A percentile compares a stretch with the other conserved stretches of the same genome.
Conservation (phyloP, 257 asterid genomes). For the Petrea volubilis region DNA sequence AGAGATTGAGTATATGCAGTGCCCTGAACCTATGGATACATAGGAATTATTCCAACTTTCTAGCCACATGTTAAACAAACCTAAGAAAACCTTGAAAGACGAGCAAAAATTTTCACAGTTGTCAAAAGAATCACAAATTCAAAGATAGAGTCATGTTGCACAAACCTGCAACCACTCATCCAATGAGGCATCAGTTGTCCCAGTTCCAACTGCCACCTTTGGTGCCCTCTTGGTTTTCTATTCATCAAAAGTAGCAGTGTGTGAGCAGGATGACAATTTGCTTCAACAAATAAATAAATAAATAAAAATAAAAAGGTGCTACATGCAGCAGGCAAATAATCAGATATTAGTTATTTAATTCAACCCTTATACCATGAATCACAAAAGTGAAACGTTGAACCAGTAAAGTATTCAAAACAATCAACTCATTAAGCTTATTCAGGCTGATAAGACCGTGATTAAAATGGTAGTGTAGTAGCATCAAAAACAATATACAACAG, state of each 20-base stretch:
- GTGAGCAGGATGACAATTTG: conserved; percentile 4
- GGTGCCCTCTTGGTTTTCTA: conserved; percentile 92
- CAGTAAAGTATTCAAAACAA: neutral
- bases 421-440: neutral
- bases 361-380: neutral
- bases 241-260: conserved; percentile 1
- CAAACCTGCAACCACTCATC: conserved; percentile 98
- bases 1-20: conserved; percentile 74
- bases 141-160: conserved; percentile 1
- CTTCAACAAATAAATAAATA: neutral
- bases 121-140: neutral
- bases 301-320: neutral
- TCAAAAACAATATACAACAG: neutral
- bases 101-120: neutral
- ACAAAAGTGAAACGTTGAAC: neutral
- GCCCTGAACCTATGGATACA: conserved; percentile 50
- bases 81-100: neutral
- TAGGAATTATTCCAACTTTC: neutral
- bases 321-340: neutral
- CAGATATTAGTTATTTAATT: neutral
- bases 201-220: conserved; percentile 97
- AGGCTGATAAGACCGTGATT: neutral
- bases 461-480: neutral
- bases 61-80: conserved; percentile 1
- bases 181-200: conserved; percentile 78